These are phyloP conservation scores for Penicillium bovifimosum DNA, from an alignment of 495 filamentous ascomycete species.

Conservation along the genomic window DNA sequence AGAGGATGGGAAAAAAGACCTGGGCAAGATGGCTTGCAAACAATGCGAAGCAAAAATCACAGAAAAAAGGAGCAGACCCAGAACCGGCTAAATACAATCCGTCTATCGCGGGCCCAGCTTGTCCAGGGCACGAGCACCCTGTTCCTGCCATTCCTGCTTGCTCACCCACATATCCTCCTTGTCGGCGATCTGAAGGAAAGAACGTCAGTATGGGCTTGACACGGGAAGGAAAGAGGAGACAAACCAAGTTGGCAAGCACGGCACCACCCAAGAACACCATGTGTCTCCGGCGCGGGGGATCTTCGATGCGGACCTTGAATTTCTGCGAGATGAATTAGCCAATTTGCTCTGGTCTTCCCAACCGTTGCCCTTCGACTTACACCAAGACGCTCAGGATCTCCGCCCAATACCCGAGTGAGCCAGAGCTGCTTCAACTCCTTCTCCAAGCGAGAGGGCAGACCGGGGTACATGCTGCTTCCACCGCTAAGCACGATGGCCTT, in stretches of 20 bases:
- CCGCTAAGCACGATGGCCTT: slow-evolving; percentile 96
- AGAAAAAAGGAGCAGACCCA: slow-evolving; percentile 14
- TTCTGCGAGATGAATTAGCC: slow-evolving; percentile 55
- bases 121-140: slow-evolving; percentile 77
- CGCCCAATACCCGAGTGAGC: slow-evolving; percentile 84
- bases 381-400: slow-evolving; percentile 85
- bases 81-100: slow-evolving; percentile 22
- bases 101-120: slow-evolving; percentile 77
- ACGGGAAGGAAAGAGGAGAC: slow-evolving; percentile 15
- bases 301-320: slow-evolving; percentile 99
- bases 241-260: slow-evolving; percentile 87
- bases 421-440: slow-evolving; percentile 98
- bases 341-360: neutral
- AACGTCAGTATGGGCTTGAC: slow-evolving; percentile 12
- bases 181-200: slow-evolving; percentile 70
- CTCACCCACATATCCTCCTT: slow-evolving; percentile 99
- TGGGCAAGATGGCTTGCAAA: slow-evolving; percentile 19
- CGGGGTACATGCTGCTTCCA: slow-evolving; percentile 97
- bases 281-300: slow-evolving; percentile 89
- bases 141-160: slow-evolving; percentile 94
- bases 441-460: slow-evolving; percentile 87
- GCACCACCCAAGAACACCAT: slow-evolving; percentile 99
- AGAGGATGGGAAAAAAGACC: slow-evolving; percentile 5
- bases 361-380: slow-evolving; percentile 35
- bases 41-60: slow-evolving; percentile 19